Percentiles rank a stretch among this genome's conserved stretches.
phyloP scores from a whole-genome alignment of 306 rosid species.

The Pyrus bretschneideri region DNA sequence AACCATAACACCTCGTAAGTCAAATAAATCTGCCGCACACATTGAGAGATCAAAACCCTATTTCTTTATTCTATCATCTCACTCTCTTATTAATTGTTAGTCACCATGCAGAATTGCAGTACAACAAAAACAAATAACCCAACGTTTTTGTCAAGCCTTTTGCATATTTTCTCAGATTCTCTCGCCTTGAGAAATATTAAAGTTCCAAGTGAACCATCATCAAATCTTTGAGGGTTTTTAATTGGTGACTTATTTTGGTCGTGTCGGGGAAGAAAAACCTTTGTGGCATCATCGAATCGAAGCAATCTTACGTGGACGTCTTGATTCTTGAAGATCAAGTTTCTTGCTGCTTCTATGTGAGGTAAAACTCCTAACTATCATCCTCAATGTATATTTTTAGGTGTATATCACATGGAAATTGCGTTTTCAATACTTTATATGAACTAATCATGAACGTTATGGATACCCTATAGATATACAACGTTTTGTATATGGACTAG shows the following conservation, averaged over 20 bases:
- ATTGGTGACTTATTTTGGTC: background rate
- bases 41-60: background rate
- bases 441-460: no score
- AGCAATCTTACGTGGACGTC: background rate
- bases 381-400: background rate
- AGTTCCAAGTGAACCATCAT: background rate
- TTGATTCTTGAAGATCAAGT: background rate
- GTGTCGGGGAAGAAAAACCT: background rate
- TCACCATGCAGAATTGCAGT: background rate
- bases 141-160: background rate
- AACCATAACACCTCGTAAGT: background rate
- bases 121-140: background rate
- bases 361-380: background rate
- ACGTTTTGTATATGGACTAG: background rate
- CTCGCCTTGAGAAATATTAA: no score
- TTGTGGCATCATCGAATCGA: background rate
- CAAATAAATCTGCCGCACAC: background rate
- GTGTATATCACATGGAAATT: background rate
- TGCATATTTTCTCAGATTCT: background rate
- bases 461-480: no score
- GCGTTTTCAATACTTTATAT: background rate
- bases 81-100: background rate
- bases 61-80: background rate
- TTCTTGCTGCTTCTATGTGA: background rate
- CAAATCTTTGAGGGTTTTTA: background rate